phyloP scores from a whole-genome alignment of 768 basidiomycete genomes.

The Tulasnella sp. region DNA sequence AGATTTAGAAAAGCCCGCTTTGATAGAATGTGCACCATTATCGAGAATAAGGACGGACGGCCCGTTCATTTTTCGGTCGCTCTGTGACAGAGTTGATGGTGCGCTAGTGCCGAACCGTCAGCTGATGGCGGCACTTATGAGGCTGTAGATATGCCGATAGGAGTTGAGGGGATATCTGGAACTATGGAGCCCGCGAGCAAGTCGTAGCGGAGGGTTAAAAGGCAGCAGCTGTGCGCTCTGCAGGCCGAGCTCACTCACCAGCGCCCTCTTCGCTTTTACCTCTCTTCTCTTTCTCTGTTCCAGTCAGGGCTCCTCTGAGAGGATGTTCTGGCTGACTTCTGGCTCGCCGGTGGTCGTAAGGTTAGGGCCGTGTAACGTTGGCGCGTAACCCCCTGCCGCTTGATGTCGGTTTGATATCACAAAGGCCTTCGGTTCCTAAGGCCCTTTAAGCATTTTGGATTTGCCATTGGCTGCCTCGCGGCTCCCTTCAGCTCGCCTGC shows the following conservation, averaged over 20 bases:
- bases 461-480: constrained; percentile 17
- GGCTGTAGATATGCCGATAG: constrained; percentile 18
- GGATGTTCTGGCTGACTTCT: not conserved
- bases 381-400: constrained; percentile 14
- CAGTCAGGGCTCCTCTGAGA: no score
- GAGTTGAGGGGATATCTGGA: not conserved
- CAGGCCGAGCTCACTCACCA: not conserved
- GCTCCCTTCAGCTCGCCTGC: not conserved
- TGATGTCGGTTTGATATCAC: constrained; percentile 12
- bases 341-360: not conserved
- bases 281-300: not conserved
- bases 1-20: constrained; percentile 59
- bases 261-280: not conserved
- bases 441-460: constrained; percentile 28
- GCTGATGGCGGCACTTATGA: constrained; percentile 24
- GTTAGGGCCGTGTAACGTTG: not conserved
- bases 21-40: constrained; percentile 85
- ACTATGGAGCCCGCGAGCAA: not conserved
- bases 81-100: not conserved
- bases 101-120: not conserved
- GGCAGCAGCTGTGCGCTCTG: not conserved
- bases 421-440: constrained; percentile 25
- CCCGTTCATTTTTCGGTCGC: constrained; percentile 12
- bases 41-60: constrained; percentile 69
- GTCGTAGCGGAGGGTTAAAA: not conserved